Evolutionary conservation across 2,329 filamentous ascomycete genomes (phyloP).

Genomic region (Fusarium xyrophilum): DNA sequence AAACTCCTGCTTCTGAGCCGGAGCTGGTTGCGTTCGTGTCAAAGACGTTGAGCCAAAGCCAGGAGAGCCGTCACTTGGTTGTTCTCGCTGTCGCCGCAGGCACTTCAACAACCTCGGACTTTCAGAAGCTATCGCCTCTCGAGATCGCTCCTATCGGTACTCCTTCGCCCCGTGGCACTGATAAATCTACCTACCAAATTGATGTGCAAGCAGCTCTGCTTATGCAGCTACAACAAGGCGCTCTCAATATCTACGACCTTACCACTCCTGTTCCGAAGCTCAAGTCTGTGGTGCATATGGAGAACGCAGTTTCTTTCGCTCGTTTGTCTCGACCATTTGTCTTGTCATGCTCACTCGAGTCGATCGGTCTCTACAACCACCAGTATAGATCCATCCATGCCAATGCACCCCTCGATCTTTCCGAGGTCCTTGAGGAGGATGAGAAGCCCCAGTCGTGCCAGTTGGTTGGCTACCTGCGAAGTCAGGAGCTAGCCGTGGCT

Average conservation of each 20-base stretch:
- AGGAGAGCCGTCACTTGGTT: constrained; percentile 44
- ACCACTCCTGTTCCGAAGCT: constrained; percentile 67
- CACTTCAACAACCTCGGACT: constrained; percentile 34
- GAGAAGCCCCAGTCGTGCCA: constrained; percentile 49
- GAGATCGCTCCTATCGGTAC: constrained; percentile 50
- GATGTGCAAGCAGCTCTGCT: constrained; percentile 70
- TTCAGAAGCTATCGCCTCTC: constrained; percentile 49
- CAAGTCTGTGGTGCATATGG: constrained; percentile 59
- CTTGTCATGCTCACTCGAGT: constrained; percentile 63
- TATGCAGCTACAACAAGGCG: constrained; percentile 62
- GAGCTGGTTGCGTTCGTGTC: constrained; percentile 64
- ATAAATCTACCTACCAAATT: constrained; percentile 56
- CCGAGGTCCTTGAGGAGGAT: constrained; percentile 48
- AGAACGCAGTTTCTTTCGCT: constrained; percentile 66
- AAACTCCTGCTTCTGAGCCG: constrained; percentile 54
- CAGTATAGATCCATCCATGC: constrained; percentile 69
- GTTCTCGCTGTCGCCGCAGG: constrained; percentile 45
- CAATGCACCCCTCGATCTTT: constrained; percentile 54
- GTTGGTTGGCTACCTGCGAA: constrained; percentile 68
- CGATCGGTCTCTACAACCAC: constrained; percentile 71
- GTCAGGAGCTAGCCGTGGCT: constrained; percentile 70
- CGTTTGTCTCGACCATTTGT: constrained; percentile 71
- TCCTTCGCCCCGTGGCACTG: constrained; percentile 23
- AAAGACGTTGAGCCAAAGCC: constrained; percentile 44
- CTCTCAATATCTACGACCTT: constrained; percentile 69